Evolutionary conservation across 1,284 basidiomycete genomes (phyloP).

Genomic region (Trichosporon faecale): DNA sequence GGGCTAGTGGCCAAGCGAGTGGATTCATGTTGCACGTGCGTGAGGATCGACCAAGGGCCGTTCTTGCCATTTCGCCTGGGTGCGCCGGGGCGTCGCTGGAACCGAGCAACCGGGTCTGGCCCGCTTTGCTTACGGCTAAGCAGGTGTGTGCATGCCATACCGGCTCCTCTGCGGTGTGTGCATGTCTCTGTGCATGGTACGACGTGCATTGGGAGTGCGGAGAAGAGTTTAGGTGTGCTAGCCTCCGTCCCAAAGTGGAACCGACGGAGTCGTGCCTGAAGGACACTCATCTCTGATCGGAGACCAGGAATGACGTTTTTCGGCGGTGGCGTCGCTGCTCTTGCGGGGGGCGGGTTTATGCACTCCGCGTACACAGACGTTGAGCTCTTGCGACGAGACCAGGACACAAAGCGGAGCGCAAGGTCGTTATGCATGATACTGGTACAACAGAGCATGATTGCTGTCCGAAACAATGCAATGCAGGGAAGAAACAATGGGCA

Average conservation of each 20-base stretch:
- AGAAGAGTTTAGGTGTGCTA: too few species aligned
- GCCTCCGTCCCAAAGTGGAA: neutral
- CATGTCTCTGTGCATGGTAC: neutral
- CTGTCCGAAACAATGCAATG: neutral
- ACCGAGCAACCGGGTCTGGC: neutral
- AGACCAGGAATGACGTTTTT: neutral
- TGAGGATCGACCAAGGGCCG: neutral
- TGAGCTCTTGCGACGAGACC: too few species aligned
- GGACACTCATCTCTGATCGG: neutral
- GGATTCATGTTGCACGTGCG: constrained; percentile 6
- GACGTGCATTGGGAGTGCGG: neutral
- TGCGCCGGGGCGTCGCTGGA: neutral
- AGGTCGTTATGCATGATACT: neutral
- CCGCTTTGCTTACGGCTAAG: too few species aligned
- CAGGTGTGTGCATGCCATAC: neutral
- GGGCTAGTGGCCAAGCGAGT: neutral
- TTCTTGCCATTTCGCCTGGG: neutral
- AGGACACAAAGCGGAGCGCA: neutral
- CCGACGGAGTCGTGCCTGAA: neutral
- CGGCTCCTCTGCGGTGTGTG: neutral
- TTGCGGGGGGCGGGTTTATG: neutral
- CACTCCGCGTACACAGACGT: too few species aligned
- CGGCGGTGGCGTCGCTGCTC: neutral
- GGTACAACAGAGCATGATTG: neutral
- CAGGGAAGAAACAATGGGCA: neutral